phyloP scores from a whole-genome alignment of 148 eudicot genomes.

The Arctostaphylos glauca region DNA sequence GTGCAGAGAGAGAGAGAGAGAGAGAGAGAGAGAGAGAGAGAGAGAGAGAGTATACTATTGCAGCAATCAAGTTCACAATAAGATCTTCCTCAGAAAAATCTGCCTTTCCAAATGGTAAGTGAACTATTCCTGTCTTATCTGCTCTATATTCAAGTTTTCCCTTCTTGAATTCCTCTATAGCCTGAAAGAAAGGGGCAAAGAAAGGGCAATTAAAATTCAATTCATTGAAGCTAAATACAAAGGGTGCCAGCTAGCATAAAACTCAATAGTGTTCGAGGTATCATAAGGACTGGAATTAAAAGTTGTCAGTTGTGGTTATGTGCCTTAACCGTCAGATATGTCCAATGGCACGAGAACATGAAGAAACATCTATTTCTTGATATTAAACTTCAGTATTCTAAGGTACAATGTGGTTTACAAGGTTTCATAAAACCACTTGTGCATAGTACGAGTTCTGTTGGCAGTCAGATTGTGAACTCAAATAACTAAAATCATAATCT shows the following conservation, averaged over 20 bases:
- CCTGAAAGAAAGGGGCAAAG: constrained; percentile 37
- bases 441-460: neutral
- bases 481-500: neutral
- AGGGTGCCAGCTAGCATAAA: neutral
- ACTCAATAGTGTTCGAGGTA: neutral
- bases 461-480: neutral
- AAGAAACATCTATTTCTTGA: neutral
- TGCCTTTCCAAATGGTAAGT: constrained; percentile 89
- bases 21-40: constrained; percentile 7
- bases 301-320: neutral
- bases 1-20: neutral
- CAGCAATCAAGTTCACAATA: constrained; percentile 69
- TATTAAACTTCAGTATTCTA: neutral
- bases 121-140: constrained; percentile 96
- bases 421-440: neutral
- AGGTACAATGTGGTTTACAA: neutral
- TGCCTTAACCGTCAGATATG: neutral
- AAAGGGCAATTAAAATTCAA: neutral
- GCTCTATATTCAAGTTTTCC: constrained; percentile 98
- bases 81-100: constrained; percentile 90
- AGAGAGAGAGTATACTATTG: constrained; percentile 47
- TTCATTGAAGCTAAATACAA: neutral
- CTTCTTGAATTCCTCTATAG: constrained; percentile 89
- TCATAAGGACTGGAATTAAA: neutral
- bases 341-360: neutral